Base-by-base conservation (phyloP, 352 stramenopile genomes). In the Peronosclerospora sorghi region DNA sequence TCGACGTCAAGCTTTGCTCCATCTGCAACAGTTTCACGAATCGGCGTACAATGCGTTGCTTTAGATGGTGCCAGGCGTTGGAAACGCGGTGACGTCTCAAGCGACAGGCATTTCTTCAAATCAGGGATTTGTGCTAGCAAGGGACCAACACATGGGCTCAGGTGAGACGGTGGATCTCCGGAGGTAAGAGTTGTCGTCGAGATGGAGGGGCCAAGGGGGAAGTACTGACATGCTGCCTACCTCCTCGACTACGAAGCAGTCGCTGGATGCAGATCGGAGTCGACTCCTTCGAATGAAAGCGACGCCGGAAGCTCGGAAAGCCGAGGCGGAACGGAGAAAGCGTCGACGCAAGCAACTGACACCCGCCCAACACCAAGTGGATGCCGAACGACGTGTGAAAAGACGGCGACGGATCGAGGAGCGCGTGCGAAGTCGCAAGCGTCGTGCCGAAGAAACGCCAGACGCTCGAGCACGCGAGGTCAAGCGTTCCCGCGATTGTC, bases 401-500 rank as follows among this genome's bases (percentile, higher is more conserved):
- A n/a, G n/a, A n/a, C n/a, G n/a, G n/a, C n/a, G n/a, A n/a, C n/a
- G n/a, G n/a, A n/a, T n/a, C n/a, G n/a, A n/a, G n/a, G n/a, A n/a
- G n/a, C n/a, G n/a, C n/a, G n/a, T n/a, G n/a, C n/a, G n/a, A n/a
- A n/a, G n/a, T n/a, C n/a, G n/a, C n/a, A n/a, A n/a, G n/a, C n/a
- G n/a, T n/a, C n/a, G n/a, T n/a, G n/a, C n/a, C 62, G n/a, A 68
- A 87, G n/a, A 64, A 70, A 28, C 69, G 75, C 59, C 67, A 8
- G 70, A 71, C 21, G 60, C 59, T 2, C 55, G 58, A 27, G 55
- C 68, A 18, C 72, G 74, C 28, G 75, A 87, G 36, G 47, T 76
- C 29, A 39, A 76, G 13, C 67, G 75, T 1, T 81, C 65, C 5
- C 60, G 75, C 7, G 65, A 83, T 17, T 51, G 75, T 17, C 56